Percentiles rank a stretch among this genome's conserved stretches.
phyloP scores from a whole-genome alignment of 2,329 filamentous ascomycete species.

The Tolypocladium inflatum region DNA sequence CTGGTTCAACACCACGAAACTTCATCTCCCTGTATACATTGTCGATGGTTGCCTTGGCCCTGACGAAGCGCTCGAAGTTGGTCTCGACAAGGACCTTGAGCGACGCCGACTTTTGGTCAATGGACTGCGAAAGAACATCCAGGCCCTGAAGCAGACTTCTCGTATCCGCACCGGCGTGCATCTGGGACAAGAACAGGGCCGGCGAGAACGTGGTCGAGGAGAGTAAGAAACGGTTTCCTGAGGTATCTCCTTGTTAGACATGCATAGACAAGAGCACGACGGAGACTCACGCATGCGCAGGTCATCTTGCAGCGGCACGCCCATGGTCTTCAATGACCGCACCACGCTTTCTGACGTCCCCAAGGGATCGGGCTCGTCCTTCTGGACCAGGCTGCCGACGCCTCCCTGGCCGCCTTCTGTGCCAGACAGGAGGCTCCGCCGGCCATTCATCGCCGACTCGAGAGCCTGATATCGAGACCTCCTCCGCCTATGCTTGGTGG shows the following conservation, averaged over 20 bases:
- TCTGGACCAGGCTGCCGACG: slow-evolving; percentile 68
- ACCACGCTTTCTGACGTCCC: slow-evolving; percentile 85
- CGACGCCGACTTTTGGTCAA: slow-evolving; percentile 95
- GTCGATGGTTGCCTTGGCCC: slow-evolving; percentile 95
- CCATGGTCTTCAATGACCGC: slow-evolving; percentile 63
- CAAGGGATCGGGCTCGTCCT: slow-evolving; percentile 86
- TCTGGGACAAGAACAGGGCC: slow-evolving; percentile 81
- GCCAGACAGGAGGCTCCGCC: slow-evolving; percentile 55
- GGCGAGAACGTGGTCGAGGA: slow-evolving; percentile 95
- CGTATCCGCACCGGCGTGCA: slow-evolving; percentile 80
- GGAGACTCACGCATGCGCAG: slow-evolving; percentile 53
- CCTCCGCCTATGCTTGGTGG: slow-evolving; percentile 43
- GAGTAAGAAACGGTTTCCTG: slow-evolving; percentile 85
- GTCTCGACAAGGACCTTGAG: slow-evolving; percentile 94
- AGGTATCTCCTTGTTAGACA: not conserved
- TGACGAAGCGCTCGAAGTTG: slow-evolving; percentile 97
- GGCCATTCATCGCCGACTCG: slow-evolving; percentile 60
- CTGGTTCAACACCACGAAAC: slow-evolving; percentile 51
- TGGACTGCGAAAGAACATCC: slow-evolving; percentile 78
- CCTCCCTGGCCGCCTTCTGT: slow-evolving; percentile 42
- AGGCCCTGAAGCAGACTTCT: slow-evolving; percentile 72
- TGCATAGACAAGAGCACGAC: slow-evolving; percentile 8
- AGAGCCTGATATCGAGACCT: slow-evolving; percentile 80
- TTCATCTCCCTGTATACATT: slow-evolving; percentile 99
- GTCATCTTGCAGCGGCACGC: slow-evolving; percentile 78